Percentiles rank a stretch among this genome's conserved stretches.
Conservation (phyloP, 2,329 filamentous ascomycete species). For the Apiospora sp. region DNA sequence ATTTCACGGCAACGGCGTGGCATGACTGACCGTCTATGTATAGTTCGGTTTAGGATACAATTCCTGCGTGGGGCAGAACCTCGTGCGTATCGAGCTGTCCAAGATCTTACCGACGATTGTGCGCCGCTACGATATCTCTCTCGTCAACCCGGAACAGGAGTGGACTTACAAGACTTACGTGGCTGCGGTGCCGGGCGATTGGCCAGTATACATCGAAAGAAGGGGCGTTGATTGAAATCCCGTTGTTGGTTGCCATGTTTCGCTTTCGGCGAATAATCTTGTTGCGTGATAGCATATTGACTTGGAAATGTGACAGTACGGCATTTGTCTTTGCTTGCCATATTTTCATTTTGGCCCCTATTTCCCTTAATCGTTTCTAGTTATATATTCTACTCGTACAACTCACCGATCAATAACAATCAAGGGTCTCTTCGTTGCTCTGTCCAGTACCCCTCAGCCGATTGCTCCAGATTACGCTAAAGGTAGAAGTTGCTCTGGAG, state of each 20-base stretch:
- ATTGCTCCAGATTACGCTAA: too few species aligned
- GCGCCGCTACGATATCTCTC: conserved; percentile 31
- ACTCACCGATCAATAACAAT: too few species aligned
- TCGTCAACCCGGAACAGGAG: conserved; percentile 30
- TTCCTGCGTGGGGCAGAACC: conserved; percentile 32
- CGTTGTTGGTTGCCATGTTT: not conserved
- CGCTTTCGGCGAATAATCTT: not conserved
- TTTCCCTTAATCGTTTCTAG: too few species aligned
- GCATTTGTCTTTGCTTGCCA: not conserved
- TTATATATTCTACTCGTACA: too few species aligned
- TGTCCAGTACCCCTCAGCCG: too few species aligned
- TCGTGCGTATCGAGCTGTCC: conserved; percentile 32
- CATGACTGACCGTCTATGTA: not conserved
- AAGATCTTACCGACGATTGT: conserved; percentile 33
- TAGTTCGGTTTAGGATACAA: conserved; percentile 27
- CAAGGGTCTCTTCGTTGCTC: too few species aligned
- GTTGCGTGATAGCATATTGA: not conserved
- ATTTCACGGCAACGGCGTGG: not conserved
- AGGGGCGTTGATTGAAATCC: not conserved
- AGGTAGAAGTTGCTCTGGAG: too few species aligned
- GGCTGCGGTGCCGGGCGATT: conserved; percentile 29
- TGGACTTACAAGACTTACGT: conserved; percentile 32
- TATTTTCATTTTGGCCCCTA: too few species aligned
- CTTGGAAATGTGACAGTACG: not conserved
- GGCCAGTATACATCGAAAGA: conserved; percentile 30